Percentiles rank a stretch among this genome's conserved stretches.
phyloP scores from a whole-genome alignment of 352 stramenopile genomes.

The Phytophthora podocarpi region DNA sequence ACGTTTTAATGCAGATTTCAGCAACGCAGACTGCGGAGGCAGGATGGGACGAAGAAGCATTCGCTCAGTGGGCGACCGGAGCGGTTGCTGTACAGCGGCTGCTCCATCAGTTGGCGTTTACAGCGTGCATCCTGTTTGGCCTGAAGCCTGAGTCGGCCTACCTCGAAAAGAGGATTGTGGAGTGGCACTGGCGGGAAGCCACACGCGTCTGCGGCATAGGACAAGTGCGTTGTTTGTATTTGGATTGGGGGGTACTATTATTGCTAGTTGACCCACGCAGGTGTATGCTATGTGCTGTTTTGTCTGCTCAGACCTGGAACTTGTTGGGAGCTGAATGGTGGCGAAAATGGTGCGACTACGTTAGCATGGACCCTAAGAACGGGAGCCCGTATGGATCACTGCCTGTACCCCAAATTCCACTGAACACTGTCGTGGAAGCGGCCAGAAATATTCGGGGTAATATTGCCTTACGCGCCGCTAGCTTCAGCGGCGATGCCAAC shows the following conservation, averaged over 20 bases:
- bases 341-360: slow-evolving; percentile 82
- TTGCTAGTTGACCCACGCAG: slow-evolving; percentile 39
- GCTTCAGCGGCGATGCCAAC: slow-evolving; percentile 17
- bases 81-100: slow-evolving; percentile 53
- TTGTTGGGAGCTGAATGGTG: slow-evolving; percentile 78
- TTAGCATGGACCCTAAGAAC: slow-evolving; percentile 61
- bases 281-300: slow-evolving; percentile 9
- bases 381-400: slow-evolving; percentile 67
- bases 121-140: slow-evolving; percentile 74
- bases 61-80: slow-evolving; percentile 53
- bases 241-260: neutral
- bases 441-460: slow-evolving; percentile 42
- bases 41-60: slow-evolving; percentile 50
- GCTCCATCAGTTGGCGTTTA: slow-evolving; percentile 77
- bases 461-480: slow-evolving; percentile 26
- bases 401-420: slow-evolving; percentile 56
- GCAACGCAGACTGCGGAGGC: slow-evolving; percentile 41
- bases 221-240: slow-evolving; percentile 43
- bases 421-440: slow-evolving; percentile 38
- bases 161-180: slow-evolving; percentile 74
- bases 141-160: slow-evolving; percentile 71
- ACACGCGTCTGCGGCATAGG: slow-evolving; percentile 49
- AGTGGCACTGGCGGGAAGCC: slow-evolving; percentile 73
- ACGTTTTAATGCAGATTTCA: slow-evolving; percentile 34
- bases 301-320: slow-evolving; percentile 65